Evolutionary conservation across 108 stramenopile species (phyloP), one percentile per base, ranked within the genome.

Genomic region (Conticribra guillardii): DNA sequence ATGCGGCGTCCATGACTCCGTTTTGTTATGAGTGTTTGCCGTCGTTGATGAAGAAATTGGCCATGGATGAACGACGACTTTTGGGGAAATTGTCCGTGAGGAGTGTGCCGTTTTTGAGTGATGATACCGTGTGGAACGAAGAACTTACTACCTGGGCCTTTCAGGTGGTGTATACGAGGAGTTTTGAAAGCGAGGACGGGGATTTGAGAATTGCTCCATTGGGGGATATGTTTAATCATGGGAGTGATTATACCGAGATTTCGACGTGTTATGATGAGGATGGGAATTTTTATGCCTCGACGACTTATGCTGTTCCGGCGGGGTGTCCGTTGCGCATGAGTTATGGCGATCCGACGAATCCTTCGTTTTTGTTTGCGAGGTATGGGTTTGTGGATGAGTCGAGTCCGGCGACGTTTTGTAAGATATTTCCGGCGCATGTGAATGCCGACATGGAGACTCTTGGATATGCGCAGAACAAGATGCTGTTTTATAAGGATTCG

Each of bases 311-410:
- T 22, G 73, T 88, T 30, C 73, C 80, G 0, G 59, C 82, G 1
- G 83, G 83, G 0, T 24, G 41, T 21, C 71, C 75, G 0, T 69
- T 88, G 26, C 45, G 64, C 23, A 58, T 84, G 18, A 82, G 76
- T 44, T 88, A 88, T 55, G 84, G 80, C 1, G 62, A 81, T 22
- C 82, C 84, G 73, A 80, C 54, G 11, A 83, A 85, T 54, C 86
- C 86, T 0, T 71, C 70, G 0, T 60, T 60, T 26, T 70, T 87
- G n/a, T 73, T 87, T 54, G 84, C 86, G 7, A 44, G 73, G 32
- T 85, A 87, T 54, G 86, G 86, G 28, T 87, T 87, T 47, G 33
- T 87, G 37, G 86, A 87, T 37, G 84, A 87, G 30, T 45, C 69
- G 15, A 71, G 79, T 16, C 80, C 82, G 0, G 64, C 83, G 16